Conservation (phyloP, 768 basidiomycete genomes). For the Suillus placidus region DNA sequence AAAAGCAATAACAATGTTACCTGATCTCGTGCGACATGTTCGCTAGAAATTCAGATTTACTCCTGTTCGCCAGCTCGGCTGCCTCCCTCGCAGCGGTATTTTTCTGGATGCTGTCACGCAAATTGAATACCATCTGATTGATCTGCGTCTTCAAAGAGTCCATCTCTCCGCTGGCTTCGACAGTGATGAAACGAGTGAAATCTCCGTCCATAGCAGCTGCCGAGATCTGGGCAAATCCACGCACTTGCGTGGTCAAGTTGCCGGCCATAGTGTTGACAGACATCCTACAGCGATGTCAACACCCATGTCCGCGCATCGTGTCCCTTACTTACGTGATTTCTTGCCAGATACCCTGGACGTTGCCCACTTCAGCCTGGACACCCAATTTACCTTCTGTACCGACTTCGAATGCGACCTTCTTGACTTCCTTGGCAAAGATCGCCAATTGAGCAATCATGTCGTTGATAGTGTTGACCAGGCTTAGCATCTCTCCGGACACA, state of each 20-base stretch:
- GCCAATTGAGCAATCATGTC: slow-evolving; percentile 75
- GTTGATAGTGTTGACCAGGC: slow-evolving; percentile 96
- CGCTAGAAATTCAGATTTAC: slow-evolving; percentile 97
- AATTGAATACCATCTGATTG: slow-evolving; percentile 98
- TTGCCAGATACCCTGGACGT: slow-evolving; percentile 98
- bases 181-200: slow-evolving; percentile 98
- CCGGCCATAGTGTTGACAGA: slow-evolving; percentile 99
- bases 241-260: slow-evolving; percentile 96
- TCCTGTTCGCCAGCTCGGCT: slow-evolving; percentile 95
- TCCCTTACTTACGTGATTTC: slow-evolving; percentile 83
- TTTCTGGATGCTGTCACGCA: slow-evolving; percentile 97
- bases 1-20: slow-evolving; percentile 45
- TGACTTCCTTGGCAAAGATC: slow-evolving; percentile 79
- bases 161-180: slow-evolving; percentile 98
- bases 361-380: slow-evolving; percentile 95
- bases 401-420: slow-evolving; percentile 96
- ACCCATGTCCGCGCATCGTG: background rate
- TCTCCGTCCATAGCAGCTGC: slow-evolving; percentile 99
- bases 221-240: slow-evolving; percentile 98
- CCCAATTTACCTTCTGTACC: slow-evolving; percentile 99
- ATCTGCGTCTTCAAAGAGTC: slow-evolving; percentile 99
- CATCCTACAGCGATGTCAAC: slow-evolving; percentile 49
- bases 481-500: slow-evolving; percentile 95
- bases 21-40: slow-evolving; percentile 98
- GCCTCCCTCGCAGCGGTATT: slow-evolving; percentile 97